Evolutionary conservation across 768 basidiomycete genomes (phyloP).

Genomic region (Pholiota microspora): DNA sequence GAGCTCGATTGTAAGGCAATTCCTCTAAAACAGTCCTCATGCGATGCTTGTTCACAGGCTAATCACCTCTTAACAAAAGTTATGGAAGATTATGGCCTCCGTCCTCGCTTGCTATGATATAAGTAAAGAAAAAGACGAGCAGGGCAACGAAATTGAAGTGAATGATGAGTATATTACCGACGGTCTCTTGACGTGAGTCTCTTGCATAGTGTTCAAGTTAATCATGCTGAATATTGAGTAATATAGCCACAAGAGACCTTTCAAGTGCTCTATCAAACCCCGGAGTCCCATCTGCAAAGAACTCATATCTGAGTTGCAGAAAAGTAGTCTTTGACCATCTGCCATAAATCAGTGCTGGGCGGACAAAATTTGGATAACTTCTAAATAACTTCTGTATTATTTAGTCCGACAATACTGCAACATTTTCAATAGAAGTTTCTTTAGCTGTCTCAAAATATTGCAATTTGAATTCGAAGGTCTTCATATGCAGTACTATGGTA

Average conservation of each 20-base stretch:
- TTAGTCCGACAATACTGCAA: too few relatives aligned
- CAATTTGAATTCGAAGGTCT: too few relatives aligned
- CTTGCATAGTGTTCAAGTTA: neutral
- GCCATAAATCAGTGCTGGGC: too few relatives aligned
- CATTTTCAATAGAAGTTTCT: too few relatives aligned
- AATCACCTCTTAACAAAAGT: neutral
- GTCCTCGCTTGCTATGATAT: neutral
- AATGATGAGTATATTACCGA: neutral
- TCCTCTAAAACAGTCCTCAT: too few relatives aligned
- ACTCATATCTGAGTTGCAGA: neutral
- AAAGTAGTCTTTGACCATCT: too few relatives aligned
- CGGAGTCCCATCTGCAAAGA: neutral
- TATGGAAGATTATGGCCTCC: constrained; percentile 2
- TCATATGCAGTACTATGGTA: too few relatives aligned
- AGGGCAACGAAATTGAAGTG: constrained; percentile 4
- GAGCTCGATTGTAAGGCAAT: constrained; percentile 8
- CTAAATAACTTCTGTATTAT: too few relatives aligned
- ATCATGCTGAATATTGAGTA: neutral
- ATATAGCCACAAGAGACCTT: neutral
- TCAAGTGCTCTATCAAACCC: neutral
- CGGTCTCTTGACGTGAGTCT: constrained; percentile 5
- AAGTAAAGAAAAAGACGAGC: constrained; percentile 1
- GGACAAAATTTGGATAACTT: too few relatives aligned
- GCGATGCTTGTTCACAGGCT: too few relatives aligned
- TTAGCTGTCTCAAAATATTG: too few relatives aligned